Base-by-base conservation (phyloP, 1,284 basidiomycete species). In the Cutaneotrichosporon sp. region DNA sequence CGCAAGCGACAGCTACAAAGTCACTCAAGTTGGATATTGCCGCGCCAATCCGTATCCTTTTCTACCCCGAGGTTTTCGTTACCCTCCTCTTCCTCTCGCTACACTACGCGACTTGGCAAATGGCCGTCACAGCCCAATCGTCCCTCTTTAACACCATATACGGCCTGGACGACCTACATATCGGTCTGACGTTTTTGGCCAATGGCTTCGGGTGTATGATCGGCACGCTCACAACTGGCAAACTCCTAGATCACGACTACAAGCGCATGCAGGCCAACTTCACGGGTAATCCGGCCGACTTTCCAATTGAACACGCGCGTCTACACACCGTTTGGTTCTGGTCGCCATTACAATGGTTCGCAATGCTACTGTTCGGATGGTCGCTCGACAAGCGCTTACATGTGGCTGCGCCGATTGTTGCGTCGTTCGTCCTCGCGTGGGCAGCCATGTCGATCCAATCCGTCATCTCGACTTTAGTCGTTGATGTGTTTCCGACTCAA, bases 201-300 rank as follows among this genome's bases (percentile, higher is more conserved):
- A 42, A 42, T 9, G 40, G 40, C 14, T 42, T 42, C 14, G 40
- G 18, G 21, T 51, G 21, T 52, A 64, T 21, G 16, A 34, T 73
- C n/a, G 70, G 69, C 2, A 67, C 71, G 6, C 62, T 77, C 10
- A 34, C 61, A 1, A 73, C 71, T 2, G 77, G 77, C 4, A 61
- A 65, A 11, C 57, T 77, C 30, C 69, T 78, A 60, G 76, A 79
- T 62, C 61, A 65, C 58, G 58, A 72, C 26, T 78, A 76, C 65
- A 51, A 62, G 46, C 56, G 62, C 13, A 72, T 75, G 57, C 72
- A 73, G 60, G 67, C 63, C 30, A 69, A 69, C 18, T 70, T 73
- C 5, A 72, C 72, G 5, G 72, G 70, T 36, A 71, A 76, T 61
- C 74, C 55, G 11, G 63, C 72, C 4, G 70, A 70, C 11, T 77